Percentiles rank a stretch among this genome's conserved stretches.
These are phyloP conservation scores for Aspergillus hortae DNA, from an alignment of 2,329 filamentous ascomycete species.

Conservation along the genomic window DNA sequence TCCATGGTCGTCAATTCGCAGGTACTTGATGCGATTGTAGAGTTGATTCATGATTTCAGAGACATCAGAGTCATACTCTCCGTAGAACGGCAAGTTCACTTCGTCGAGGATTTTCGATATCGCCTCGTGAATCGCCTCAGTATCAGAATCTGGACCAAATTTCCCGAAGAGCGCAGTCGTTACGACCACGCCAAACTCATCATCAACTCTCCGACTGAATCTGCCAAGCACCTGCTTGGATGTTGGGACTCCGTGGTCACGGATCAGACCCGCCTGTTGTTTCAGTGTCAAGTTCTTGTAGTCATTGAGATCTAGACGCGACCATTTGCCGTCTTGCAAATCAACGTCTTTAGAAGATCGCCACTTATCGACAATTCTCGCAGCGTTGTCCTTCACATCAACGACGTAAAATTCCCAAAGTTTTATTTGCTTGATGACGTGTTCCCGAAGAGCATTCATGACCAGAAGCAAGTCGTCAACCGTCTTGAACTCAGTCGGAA, in stretches of 20 bases:
- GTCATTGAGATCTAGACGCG: constrained; percentile 38
- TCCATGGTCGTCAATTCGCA: constrained; percentile 86
- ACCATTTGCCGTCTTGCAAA: constrained; percentile 11
- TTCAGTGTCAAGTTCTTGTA: constrained; percentile 55
- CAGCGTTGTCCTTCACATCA: constrained; percentile 69
- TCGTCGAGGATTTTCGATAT: constrained; percentile 69
- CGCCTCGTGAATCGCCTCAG: constrained; percentile 47
- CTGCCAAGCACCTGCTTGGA: constrained; percentile 75
- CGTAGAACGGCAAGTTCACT: constrained; percentile 82
- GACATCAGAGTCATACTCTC: constrained; percentile 83
- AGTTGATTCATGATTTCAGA: constrained; percentile 83
- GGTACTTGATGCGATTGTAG: constrained; percentile 92
- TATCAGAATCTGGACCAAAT: constrained; percentile 45
- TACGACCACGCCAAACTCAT: constrained; percentile 66
- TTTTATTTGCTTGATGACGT: constrained; percentile 71
- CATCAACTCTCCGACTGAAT: constrained; percentile 68
- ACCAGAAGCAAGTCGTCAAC: constrained; percentile 72
- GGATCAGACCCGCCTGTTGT: constrained; percentile 58
- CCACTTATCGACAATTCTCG: constrained; percentile 71
- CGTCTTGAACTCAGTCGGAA: constrained; percentile 70
- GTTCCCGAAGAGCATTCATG: constrained; percentile 78
- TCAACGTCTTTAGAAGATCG: constrained; percentile 39
- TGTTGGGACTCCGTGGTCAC: constrained; percentile 66
- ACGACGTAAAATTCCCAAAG: constrained; percentile 94
- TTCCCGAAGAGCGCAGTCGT: constrained; percentile 68